Percentiles rank a stretch among this genome's conserved stretches.
phyloP scores from a whole-genome alignment of 768 basidiomycete species.

The Ramaria sp. region DNA sequence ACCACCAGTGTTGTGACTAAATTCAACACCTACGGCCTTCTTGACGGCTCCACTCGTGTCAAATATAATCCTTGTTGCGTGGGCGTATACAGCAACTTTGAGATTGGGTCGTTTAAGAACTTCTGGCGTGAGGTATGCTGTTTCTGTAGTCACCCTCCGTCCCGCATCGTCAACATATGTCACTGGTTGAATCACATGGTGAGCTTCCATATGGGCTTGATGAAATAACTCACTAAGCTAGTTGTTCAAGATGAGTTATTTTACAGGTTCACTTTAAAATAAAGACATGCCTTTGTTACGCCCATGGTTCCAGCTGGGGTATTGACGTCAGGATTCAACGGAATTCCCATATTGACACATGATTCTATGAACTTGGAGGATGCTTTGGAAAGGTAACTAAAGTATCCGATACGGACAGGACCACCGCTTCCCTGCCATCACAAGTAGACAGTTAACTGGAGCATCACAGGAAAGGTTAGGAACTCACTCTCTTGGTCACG shows the following conservation, averaged over 20 bases:
- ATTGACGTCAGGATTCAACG: slow-evolving; percentile 44
- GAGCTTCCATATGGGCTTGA: no score
- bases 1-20: slow-evolving; percentile 28
- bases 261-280: not conserved
- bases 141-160: slow-evolving; percentile 49
- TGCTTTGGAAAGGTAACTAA: slow-evolving; percentile 32
- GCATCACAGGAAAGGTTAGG: not conserved
- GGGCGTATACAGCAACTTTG: slow-evolving; percentile 43
- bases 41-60: slow-evolving; percentile 24
- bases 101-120: slow-evolving; percentile 58
- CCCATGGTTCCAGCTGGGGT: slow-evolving; percentile 47
- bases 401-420: slow-evolving; percentile 35
- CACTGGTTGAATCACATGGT: slow-evolving; percentile 30
- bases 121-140: slow-evolving; percentile 53
- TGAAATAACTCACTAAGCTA: not conserved
- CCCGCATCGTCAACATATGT: slow-evolving; percentile 47
- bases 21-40: slow-evolving; percentile 54
- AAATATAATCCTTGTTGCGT: slow-evolving; percentile 44
- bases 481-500: slow-evolving; percentile 16
- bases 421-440: not conserved
- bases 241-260: not conserved
- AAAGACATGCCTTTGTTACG: slow-evolving; percentile 41
- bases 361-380: slow-evolving; percentile 45
- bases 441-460: not conserved
- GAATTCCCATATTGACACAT: slow-evolving; percentile 39